Base-by-base conservation (phyloP, 345 rosid genomes). In the Hibiscus trionum region DNA sequence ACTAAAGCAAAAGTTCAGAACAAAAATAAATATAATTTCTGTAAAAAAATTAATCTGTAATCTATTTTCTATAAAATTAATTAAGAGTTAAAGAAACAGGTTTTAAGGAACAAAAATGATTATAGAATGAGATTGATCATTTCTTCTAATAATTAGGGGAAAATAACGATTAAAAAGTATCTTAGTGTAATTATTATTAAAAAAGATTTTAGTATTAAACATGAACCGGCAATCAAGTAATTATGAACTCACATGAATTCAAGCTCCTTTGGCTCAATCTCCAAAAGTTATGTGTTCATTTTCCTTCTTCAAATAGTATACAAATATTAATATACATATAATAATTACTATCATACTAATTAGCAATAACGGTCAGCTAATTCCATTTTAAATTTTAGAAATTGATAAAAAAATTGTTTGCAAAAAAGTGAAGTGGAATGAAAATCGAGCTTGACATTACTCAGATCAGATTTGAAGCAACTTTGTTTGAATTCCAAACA, bases 181-280 rank as follows among this genome's bases (percentile, higher is more conserved):
- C 9, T 7, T 37, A 37, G 9, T 7, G 35, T 7, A 7, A 37
- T 37, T 37, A 37, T 7, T 37, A 37, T 37, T 37, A 37, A 37
- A 37, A 37, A 37, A 37, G 42, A 6, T 37, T 7, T 37, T 5
- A 5, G 42, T 37, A 17, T 1, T 53, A 72, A 68, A 21, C 8
- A 12, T 8, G 24, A 73, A 17, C 11, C 62, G 76, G 74, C 49
- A 75, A 73, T 58, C 74, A 46, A 42, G 66, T 37, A 59, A 76
- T 64, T 68, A 56, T 21, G 61, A 60, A 79, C 91, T 82, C 79
- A 93, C 97, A 75, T 60, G 80, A 94, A 91, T 83, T 81, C 80
- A 59, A 94, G 84, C 39, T 93, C 96, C 78, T 76, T 75, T 27
- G 98, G 98, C 73, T 84, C 93, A 81, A 94, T 88, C 15, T 91